Percentiles rank a stretch among this genome's conserved stretches.
phyloP scores from a whole-genome alignment of 148 eudicot species.

The Vaccinium corymbosum region DNA sequence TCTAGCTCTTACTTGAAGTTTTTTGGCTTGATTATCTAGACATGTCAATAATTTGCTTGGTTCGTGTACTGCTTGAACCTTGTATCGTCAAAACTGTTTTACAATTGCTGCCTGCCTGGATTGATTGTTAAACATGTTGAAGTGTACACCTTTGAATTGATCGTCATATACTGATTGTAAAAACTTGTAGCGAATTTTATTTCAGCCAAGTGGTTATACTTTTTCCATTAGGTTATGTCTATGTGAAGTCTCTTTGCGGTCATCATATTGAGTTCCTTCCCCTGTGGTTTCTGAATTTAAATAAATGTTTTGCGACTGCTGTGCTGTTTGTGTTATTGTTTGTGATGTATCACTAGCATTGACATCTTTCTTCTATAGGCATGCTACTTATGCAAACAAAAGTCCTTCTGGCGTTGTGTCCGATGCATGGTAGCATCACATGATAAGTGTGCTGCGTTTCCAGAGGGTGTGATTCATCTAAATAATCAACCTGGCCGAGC shows the following conservation, averaged over 20 bases:
- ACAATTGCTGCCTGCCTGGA: neutral
- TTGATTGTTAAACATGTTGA: neutral
- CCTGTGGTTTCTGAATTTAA: neutral
- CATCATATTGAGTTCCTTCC: neutral
- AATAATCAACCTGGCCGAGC: slow-evolving; percentile 55
- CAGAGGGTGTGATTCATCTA: slow-evolving; percentile 51
- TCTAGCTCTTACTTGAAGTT: neutral
- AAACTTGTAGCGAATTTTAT: neutral
- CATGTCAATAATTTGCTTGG: neutral
- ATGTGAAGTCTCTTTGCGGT: neutral
- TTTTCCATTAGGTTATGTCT: neutral
- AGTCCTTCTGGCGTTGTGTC: slow-evolving; percentile 65
- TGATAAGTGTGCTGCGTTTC: slow-evolving; percentile 80
- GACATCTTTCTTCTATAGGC: slow-evolving; percentile 39
- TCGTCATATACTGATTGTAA: neutral
- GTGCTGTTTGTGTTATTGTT: neutral
- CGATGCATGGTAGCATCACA: slow-evolving; percentile 79
- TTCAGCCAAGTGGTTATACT: neutral
- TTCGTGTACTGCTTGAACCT: neutral
- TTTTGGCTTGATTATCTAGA: neutral
- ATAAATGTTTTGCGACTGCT: neutral
- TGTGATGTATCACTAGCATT: neutral
- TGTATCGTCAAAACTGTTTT: neutral
- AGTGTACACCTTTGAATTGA: neutral
- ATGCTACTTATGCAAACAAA: slow-evolving; percentile 76